These are phyloP conservation scores for Xylariaceae sp. DNA, from an alignment of 2,329 filamentous ascomycete species.

Conservation along the genomic window DNA sequence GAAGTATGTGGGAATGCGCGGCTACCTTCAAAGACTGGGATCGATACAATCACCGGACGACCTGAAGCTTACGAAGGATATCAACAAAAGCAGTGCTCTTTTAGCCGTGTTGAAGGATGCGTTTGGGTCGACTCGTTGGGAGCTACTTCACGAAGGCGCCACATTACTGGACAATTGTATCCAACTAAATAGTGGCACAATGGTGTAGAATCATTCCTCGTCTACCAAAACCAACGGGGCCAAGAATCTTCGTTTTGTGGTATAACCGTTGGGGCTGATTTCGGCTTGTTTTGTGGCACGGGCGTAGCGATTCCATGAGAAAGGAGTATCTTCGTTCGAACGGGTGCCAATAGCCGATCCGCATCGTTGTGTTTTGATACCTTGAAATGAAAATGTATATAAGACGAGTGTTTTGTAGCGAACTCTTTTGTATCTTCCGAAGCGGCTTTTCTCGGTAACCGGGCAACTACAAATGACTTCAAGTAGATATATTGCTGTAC, in stretches of 20 bases:
- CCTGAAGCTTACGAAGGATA: constrained; percentile 63
- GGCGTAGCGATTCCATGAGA: neutral
- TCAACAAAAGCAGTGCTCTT: constrained; percentile 78
- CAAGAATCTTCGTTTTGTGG: neutral
- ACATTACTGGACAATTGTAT: constrained; percentile 78
- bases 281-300: neutral
- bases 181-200: constrained; percentile 40
- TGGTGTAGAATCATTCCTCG: constrained; percentile 12
- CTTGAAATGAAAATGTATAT: constrained; percentile 14
- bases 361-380: constrained; percentile 12
- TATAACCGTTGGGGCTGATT: neutral
- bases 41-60: constrained; percentile 70
- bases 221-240: neutral
- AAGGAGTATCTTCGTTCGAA: neutral
- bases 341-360: constrained; percentile 11
- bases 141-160: constrained; percentile 82
- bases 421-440: constrained; percentile 19
- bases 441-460: constrained; percentile 18
- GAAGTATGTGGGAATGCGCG: constrained; percentile 70
- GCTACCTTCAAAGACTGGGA: constrained; percentile 68
- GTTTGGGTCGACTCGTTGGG: constrained; percentile 82
- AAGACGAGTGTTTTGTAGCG: constrained; percentile 5
- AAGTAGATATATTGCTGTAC: too few relatives aligned
- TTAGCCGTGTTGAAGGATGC: constrained; percentile 75
- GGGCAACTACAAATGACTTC: too few relatives aligned